phyloP scores from a whole-genome alignment of 2,329 filamentous ascomycete species.

The Sphaerostilbella broomeana region DNA sequence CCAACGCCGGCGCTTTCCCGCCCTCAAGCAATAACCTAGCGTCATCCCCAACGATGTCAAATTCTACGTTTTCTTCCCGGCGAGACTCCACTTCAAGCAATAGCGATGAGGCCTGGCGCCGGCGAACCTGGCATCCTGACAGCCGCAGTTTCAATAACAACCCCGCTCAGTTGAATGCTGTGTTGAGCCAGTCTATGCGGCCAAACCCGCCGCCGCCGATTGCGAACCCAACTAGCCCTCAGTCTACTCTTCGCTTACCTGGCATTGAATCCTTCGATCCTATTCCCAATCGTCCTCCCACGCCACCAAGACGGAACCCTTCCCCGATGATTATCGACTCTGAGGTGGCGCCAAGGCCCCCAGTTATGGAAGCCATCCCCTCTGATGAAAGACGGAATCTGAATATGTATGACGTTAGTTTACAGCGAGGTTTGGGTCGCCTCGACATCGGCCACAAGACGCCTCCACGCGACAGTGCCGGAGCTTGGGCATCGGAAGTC shows the following conservation, averaged over 20 bases:
- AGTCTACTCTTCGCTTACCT: constrained; percentile 63
- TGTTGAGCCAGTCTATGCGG: constrained; percentile 60
- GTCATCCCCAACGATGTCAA: constrained; percentile 59
- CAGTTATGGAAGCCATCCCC: constrained; percentile 24
- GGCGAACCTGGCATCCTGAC: constrained; percentile 87
- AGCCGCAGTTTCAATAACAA: constrained; percentile 58
- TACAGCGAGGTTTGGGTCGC: constrained; percentile 60
- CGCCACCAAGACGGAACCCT: constrained; percentile 56
- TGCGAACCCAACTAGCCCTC: constrained; percentile 41
- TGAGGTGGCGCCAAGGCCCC: constrained; percentile 32
- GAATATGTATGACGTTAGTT: constrained; percentile 57
- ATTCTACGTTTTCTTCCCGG: constrained; percentile 51
- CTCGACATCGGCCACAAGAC: constrained; percentile 55
- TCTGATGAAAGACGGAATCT: constrained; percentile 44
- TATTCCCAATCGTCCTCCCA: constrained; percentile 54
- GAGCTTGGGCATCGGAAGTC: constrained; percentile 51
- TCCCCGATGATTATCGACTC: constrained; percentile 75
- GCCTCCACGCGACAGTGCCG: constrained; percentile 45
- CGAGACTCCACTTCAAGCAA: constrained; percentile 58
- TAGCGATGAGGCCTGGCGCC: constrained; percentile 69
- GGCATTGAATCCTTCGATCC: constrained; percentile 91
- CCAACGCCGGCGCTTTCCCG: constrained; percentile 49
- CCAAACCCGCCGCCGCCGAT: constrained; percentile 47
- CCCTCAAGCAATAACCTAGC: constrained; percentile 52
- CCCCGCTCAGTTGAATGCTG: constrained; percentile 67